phyloP scores from a whole-genome alignment of 345 rosid genomes.

The Draba incana region DNA sequence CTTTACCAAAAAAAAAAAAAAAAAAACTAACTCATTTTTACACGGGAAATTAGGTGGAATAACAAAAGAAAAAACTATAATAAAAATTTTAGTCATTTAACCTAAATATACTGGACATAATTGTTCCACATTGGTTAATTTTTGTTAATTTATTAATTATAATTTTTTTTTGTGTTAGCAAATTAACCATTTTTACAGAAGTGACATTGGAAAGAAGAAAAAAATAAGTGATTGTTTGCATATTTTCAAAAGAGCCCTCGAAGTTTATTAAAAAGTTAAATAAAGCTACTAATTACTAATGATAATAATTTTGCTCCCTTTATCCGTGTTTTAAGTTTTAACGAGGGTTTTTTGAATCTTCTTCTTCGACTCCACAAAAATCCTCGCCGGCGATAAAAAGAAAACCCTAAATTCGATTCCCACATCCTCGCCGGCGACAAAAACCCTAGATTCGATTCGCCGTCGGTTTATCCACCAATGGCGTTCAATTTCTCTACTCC shows the following conservation, averaged over 20 bases:
- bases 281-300: neutral
- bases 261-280: neutral
- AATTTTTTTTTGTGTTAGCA: too few relatives aligned
- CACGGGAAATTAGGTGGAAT: too few relatives aligned
- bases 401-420: conserved; percentile 37
- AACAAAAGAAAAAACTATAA: too few relatives aligned
- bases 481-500: conserved; percentile 70
- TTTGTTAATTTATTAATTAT: too few relatives aligned
- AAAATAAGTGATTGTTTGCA: too few relatives aligned
- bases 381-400: conserved; percentile 27
- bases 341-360: conserved; percentile 17
- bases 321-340: conserved; percentile 7
- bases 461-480: conserved; percentile 46
- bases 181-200: too few relatives aligned
- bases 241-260: neutral
- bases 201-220: too few relatives aligned
- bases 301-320: neutral
- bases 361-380: conserved; percentile 5
- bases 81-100: too few relatives aligned
- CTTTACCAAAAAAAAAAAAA: too few relatives aligned
- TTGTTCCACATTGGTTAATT: too few relatives aligned
- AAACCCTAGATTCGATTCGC: conserved; percentile 39
- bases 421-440: conserved; percentile 31
- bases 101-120: too few relatives aligned
- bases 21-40: too few relatives aligned